These are phyloP conservation scores for Heliocybe sulcata DNA, from an alignment of 1,284 basidiomycete species.

Conservation along the genomic window DNA sequence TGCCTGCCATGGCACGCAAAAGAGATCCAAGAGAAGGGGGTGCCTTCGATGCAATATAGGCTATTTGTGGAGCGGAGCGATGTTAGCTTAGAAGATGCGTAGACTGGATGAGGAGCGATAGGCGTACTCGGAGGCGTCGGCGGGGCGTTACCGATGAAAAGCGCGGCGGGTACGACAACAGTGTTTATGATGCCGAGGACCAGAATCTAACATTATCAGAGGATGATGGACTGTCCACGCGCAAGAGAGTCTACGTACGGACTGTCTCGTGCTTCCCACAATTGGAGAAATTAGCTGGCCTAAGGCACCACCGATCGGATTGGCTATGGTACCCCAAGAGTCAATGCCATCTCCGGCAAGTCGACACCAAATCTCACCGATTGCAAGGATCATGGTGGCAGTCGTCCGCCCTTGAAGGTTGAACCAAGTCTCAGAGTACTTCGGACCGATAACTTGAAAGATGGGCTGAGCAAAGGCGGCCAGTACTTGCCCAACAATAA, in stretches of 20 bases:
- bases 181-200: conserved; percentile 66
- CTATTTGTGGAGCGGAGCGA: conserved; percentile 24
- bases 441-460: conserved; percentile 61
- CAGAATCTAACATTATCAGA: conserved; percentile 41
- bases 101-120: not conserved
- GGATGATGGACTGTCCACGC: not conserved
- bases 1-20: conserved; percentile 47
- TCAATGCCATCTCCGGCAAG: not conserved
- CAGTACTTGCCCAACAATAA: conserved; percentile 68
- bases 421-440: conserved; percentile 78
- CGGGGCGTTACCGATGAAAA: conserved; percentile 51
- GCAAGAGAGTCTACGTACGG: conserved; percentile 29
- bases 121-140: conserved; percentile 69
- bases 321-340: conserved; percentile 16
- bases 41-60: conserved; percentile 55
- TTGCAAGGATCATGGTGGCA: conserved; percentile 73
- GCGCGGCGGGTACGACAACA: conserved; percentile 42
- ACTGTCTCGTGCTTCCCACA: conserved; percentile 44
- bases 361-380: conserved; percentile 34
- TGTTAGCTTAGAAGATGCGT: not conserved
- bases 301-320: conserved; percentile 36
- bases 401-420: conserved; percentile 66
- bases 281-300: conserved; percentile 66
- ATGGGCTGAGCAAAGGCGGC: conserved; percentile 51
- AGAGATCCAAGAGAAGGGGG: conserved; percentile 48